A percentile compares a stretch with the other conserved stretches of the same genome.
Conservation (phyloP, 2,329 filamentous ascomycete species). For the Sarocladium oryzae region DNA sequence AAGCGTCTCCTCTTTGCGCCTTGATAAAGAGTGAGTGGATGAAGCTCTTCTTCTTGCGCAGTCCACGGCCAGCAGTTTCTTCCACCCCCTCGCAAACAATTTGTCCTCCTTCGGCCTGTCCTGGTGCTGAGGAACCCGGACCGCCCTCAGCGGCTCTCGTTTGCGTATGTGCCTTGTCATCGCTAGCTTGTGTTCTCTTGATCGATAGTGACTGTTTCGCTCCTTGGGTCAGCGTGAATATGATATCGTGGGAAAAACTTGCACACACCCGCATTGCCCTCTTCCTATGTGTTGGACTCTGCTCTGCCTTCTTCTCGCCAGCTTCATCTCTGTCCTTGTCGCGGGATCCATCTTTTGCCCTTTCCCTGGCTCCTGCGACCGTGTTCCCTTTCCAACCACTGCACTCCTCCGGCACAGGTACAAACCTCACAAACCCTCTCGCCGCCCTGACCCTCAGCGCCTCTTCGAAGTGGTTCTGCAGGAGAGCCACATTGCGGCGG, state of each 20-base stretch:
- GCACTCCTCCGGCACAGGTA: constrained; percentile 63
- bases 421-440: constrained; percentile 68
- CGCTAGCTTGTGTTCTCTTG: neutral
- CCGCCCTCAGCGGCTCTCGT: neutral
- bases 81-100: neutral
- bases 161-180: neutral
- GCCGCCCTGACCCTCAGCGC: constrained; percentile 58
- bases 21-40: constrained; percentile 34
- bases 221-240: neutral
- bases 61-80: constrained; percentile 1
- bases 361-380: neutral
- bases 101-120: neutral
- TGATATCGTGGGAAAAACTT: neutral
- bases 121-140: neutral
- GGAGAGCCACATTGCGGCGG: constrained; percentile 69
- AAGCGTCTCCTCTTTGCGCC: neutral
- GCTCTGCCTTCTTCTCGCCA: neutral
- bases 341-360: constrained; percentile 28
- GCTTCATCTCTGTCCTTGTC: constrained; percentile 16
- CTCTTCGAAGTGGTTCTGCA: constrained; percentile 70
- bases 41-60: constrained; percentile 40
- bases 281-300: constrained; percentile 1
- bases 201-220: constrained; percentile 8
- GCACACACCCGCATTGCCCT: constrained; percentile 3
- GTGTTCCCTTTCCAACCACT: constrained; percentile 55